These are phyloP conservation scores for Margaritispora aquatica DNA, from an alignment of 495 filamentous ascomycete genomes.

Conservation along the genomic window DNA sequence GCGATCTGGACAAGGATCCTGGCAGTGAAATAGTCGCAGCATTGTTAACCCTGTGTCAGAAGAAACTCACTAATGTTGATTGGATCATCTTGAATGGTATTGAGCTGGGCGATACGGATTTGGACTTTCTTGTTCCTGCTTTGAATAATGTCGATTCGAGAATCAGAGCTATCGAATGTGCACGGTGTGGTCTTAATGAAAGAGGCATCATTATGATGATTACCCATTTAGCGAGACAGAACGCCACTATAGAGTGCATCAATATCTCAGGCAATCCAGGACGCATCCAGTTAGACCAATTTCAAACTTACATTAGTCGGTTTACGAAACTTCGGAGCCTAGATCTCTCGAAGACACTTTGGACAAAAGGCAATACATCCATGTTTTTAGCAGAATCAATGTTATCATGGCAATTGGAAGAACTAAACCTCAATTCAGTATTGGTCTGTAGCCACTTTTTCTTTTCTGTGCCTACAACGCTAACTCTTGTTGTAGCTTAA, in stretches of 20 bases:
- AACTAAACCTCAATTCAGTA: constrained; percentile 61
- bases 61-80: constrained; percentile 67
- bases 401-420: constrained; percentile 68
- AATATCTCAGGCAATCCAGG: constrained; percentile 74
- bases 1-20: constrained; percentile 46
- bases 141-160: constrained; percentile 38
- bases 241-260: constrained; percentile 66
- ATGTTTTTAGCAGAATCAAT: constrained; percentile 62
- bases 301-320: constrained; percentile 34
- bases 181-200: constrained; percentile 66
- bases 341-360: constrained; percentile 61
- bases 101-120: constrained; percentile 71
- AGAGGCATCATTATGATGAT: constrained; percentile 48
- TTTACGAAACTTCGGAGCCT: constrained; percentile 60
- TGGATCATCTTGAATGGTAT: constrained; percentile 82
- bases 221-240: constrained; percentile 55
- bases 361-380: constrained; percentile 55
- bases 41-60: constrained; percentile 68
- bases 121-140: constrained; percentile 42
- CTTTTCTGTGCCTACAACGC: background rate
- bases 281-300: constrained; percentile 56
- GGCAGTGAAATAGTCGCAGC: constrained; percentile 78
- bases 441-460: constrained; percentile 38
- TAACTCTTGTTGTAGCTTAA: constrained; percentile 36
- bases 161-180: constrained; percentile 76